A percentile compares a stretch with the other conserved stretches of the same genome.
These are phyloP conservation scores for Fragilaria radians DNA, from an alignment of 108 stramenopile species.

Conservation along the genomic window DNA sequence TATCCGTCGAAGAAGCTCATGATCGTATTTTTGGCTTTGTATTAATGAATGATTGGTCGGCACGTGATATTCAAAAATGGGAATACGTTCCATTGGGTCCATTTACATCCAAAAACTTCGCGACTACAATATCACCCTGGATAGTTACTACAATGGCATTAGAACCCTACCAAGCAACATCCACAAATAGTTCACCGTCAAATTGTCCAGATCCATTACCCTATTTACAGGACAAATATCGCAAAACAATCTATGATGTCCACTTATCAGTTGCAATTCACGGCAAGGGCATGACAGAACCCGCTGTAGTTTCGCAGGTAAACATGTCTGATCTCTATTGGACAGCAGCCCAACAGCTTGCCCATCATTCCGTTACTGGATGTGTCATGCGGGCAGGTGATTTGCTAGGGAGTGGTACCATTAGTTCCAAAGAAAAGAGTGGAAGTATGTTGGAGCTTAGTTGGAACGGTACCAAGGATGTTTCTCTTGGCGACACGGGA, in stretches of 20 bases:
- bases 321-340: conserved; percentile 83
- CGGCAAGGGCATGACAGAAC: conserved; percentile 18
- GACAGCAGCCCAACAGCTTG: conserved; percentile 86
- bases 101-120: conserved; percentile 91
- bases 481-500: conserved; percentile 38
- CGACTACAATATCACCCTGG: conserved; percentile 88
- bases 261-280: conserved; percentile 61
- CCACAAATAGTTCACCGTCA: too few relatives aligned
- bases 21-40: conserved; percentile 88
- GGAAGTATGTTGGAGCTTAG: conserved; percentile 87
- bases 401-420: conserved; percentile 83
- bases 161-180: conserved; percentile 64
- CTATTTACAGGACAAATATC: conserved; percentile 67
- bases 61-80: conserved; percentile 85
- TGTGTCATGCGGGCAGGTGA: conserved; percentile 87
- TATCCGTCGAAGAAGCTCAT: conserved; percentile 69
- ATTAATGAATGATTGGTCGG: conserved; percentile 92
- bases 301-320: conserved; percentile 52
- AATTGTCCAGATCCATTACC: too few relatives aligned
- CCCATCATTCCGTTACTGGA: conserved; percentile 89
- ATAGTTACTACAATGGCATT: conserved; percentile 81
- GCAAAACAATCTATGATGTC: conserved; percentile 76
- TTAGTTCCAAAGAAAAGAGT: conserved; percentile 53
- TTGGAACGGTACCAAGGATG: conserved; percentile 74
- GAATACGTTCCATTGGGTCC: conserved; percentile 95